A percentile compares a stretch with the other conserved stretches of the same genome.
These are phyloP conservation scores for Bonia amplexicaulis DNA, from an alignment of 176 grass and related monocot species.

Conservation along the genomic window DNA sequence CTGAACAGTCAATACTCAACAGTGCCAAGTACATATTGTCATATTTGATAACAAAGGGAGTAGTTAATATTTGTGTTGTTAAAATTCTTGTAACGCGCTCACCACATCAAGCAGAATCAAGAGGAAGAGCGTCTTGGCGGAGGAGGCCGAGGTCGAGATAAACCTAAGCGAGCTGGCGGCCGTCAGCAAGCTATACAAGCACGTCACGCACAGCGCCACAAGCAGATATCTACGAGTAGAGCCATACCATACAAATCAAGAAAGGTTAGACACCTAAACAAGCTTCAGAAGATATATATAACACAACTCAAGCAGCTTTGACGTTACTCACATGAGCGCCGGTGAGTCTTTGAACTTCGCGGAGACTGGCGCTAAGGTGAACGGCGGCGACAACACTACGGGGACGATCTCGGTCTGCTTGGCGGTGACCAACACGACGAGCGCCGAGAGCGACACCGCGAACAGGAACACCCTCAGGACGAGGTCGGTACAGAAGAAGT, in stretches of 20 bases:
- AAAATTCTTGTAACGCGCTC: background rate
- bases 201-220: constrained; percentile 42
- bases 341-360: constrained; percentile 78
- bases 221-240: constrained; percentile 51
- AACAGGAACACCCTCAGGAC: constrained; percentile 46
- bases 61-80: too few relatives aligned
- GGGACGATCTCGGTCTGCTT: constrained; percentile 44
- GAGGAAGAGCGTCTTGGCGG: constrained; percentile 37
- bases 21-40: background rate
- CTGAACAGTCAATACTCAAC: too few relatives aligned
- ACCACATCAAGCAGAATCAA: constrained; percentile 57
- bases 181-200: constrained; percentile 61
- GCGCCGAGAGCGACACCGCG: constrained; percentile 35
- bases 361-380: background rate
- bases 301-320: background rate
- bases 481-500: constrained; percentile 25
- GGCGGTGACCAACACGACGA: constrained; percentile 56
- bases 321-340: constrained; percentile 48
- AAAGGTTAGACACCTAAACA: background rate
- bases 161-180: constrained; percentile 20
- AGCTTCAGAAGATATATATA: background rate
- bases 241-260: background rate
- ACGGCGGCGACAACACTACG: background rate
- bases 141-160: background rate
- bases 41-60: background rate